Evolutionary conservation across 345 rosid species (phyloP).

Genomic region (Citrus cavaleriei): DNA sequence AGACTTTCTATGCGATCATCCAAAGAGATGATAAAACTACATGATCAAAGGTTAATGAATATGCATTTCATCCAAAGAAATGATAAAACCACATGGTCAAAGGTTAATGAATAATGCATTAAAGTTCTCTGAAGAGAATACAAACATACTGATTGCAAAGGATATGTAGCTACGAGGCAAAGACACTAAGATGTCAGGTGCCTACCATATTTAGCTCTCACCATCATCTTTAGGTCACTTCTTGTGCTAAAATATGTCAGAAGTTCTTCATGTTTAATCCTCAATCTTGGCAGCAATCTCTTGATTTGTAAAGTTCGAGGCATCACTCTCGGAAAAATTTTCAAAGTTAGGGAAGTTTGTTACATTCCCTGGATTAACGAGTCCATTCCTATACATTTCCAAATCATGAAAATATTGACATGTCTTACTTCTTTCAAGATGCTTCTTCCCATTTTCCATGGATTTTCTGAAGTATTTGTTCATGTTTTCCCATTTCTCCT

Average conservation of each 20-base stretch:
- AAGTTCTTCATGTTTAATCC: constrained; percentile 3
- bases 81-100: not conserved
- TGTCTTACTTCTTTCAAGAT: constrained; percentile 38
- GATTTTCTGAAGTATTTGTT: constrained; percentile 63
- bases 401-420: constrained; percentile 53
- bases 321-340: not conserved
- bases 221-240: not conserved
- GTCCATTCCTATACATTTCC: constrained; percentile 36
- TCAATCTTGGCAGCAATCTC: not conserved
- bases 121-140: not conserved
- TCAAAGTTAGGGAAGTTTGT: constrained; percentile 4
- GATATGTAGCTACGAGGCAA: not conserved
- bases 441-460: constrained; percentile 41
- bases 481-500: constrained; percentile 88
- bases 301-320: not conserved
- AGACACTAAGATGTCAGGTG: not conserved
- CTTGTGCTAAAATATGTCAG: not conserved
- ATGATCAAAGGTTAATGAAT: not conserved
- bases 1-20: not conserved
- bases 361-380: constrained; percentile 13
- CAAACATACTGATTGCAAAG: not conserved
- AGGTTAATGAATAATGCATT: not conserved
- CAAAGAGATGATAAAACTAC: not conserved
- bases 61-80: not conserved
- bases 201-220: not conserved